Percentiles rank a stretch among this genome's conserved stretches.
phyloP scores from a whole-genome alignment of 352 stramenopile species.

The Aphanomyces stellatus region DNA sequence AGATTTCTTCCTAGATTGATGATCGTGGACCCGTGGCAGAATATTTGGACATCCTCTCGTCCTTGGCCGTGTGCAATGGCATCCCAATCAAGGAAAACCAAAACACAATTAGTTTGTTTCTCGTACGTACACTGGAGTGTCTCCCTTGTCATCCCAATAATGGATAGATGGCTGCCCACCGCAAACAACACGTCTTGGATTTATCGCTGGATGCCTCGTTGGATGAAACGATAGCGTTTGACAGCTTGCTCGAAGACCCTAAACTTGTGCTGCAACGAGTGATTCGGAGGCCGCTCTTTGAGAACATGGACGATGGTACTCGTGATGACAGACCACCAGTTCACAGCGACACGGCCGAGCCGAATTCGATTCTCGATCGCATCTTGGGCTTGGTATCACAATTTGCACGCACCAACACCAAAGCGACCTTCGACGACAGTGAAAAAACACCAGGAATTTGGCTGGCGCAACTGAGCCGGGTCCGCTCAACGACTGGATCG shows the following conservation, averaged over 20 bases:
- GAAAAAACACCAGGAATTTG: too few relatives aligned
- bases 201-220: neutral
- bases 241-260: neutral
- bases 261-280: neutral
- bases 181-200: neutral
- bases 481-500: neutral
- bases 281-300: neutral
- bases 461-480: too few relatives aligned
- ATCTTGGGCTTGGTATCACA: neutral
- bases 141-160: neutral
- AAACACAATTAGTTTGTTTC: neutral
- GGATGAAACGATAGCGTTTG: neutral
- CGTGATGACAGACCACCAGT: neutral
- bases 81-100: constrained; percentile 10
- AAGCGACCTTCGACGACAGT: neutral
- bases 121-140: neutral
- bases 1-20: neutral
- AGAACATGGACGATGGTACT: too few relatives aligned
- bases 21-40: neutral
- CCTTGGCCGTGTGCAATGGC: neutral
- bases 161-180: neutral
- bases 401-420: neutral
- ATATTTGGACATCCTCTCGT: neutral
- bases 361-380: neutral
- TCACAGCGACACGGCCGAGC: neutral